Evolutionary conservation across 371 early-diverging fungal species (phyloP).

Genomic region (Racocetra persica): DNA sequence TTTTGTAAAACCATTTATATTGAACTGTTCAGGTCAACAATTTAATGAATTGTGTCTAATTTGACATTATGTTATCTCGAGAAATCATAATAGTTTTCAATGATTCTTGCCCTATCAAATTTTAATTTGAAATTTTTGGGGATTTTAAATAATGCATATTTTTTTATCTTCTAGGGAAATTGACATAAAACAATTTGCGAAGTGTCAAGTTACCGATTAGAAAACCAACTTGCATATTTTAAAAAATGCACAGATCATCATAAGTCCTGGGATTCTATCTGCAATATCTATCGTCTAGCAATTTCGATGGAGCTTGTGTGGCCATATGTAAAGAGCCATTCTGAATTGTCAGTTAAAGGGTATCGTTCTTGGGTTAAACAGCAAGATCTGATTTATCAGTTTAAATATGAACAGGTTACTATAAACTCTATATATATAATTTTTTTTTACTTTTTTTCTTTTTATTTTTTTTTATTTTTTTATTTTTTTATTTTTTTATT

Average conservation of each 20-base stretch:
- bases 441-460: neutral
- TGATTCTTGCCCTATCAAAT: too few species aligned
- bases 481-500: neutral
- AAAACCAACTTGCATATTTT: constrained; percentile 28
- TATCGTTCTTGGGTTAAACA: constrained; percentile 14
- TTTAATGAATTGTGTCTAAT: too few species aligned
- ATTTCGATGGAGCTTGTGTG: neutral
- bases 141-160: too few species aligned
- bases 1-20: neutral
- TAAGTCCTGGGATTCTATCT: too few species aligned
- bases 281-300: constrained; percentile 8
- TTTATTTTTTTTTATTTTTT: neutral
- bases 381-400: constrained; percentile 12
- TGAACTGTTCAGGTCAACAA: too few species aligned
- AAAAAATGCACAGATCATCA: neutral
- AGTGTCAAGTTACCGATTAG: neutral
- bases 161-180: neutral
- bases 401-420: constrained; percentile 29
- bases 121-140: too few species aligned
- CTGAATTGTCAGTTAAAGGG: neutral
- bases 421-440: neutral
- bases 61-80: neutral
- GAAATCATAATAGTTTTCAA: neutral
- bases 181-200: neutral
- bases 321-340: constrained; percentile 17